These are phyloP conservation scores for Chlamydomonas eustigma DNA, from an alignment of 139 green algal species.

Conservation along the genomic window DNA sequence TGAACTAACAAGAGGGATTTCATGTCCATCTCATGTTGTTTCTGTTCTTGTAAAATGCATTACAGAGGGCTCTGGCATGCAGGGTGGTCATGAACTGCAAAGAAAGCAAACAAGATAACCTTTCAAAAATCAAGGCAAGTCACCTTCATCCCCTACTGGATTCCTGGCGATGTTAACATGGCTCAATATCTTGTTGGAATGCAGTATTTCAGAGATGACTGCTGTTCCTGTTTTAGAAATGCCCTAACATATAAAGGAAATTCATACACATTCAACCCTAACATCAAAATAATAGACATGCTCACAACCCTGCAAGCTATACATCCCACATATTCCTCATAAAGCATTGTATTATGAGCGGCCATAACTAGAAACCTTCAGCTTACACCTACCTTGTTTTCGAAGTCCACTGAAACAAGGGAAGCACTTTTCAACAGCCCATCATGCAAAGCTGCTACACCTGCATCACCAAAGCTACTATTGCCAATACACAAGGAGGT, in stretches of 20 bases:
- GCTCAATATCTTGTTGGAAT: not conserved
- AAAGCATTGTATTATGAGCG: conserved; percentile 6
- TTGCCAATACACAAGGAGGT: conserved; percentile 33
- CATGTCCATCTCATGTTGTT: not conserved
- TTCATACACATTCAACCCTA: not conserved
- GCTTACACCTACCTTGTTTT: conserved; percentile 21
- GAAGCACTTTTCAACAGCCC: not conserved
- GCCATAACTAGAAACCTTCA: too few species aligned
- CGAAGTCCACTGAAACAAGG: conserved; percentile 16
- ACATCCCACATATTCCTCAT: not conserved
- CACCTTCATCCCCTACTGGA: not conserved
- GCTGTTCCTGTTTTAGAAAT: not conserved
- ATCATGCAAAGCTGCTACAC: conserved; percentile 10
- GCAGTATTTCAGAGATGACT: not conserved
- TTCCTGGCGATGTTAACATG: not conserved
- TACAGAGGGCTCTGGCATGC: too few species aligned
- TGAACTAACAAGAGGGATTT: not conserved
- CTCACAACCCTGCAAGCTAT: not conserved
- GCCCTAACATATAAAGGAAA: not conserved
- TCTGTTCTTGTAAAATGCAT: too few species aligned
- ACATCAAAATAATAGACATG: not conserved
- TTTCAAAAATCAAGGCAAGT: not conserved
- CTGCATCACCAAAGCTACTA: conserved; percentile 29
- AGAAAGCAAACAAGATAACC: too few species aligned
- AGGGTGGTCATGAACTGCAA: too few species aligned